Conservation (phyloP, 768 basidiomycete genomes). For the Amanita thiersii region DNA sequence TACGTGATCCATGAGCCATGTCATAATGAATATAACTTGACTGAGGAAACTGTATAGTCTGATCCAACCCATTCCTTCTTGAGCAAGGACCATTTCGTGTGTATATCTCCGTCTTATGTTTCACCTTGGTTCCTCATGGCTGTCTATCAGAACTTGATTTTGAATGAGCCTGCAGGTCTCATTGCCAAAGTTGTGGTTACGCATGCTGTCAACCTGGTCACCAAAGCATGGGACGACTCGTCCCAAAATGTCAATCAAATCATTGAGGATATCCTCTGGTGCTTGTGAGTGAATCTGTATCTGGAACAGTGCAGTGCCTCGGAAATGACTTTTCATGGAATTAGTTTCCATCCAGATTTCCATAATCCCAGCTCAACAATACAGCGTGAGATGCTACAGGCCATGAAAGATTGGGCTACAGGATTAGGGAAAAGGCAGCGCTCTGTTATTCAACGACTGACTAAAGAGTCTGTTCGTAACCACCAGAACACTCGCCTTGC, state of each 20-base stretch:
- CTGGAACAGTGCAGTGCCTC: not conserved
- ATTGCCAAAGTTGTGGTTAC: conserved; percentile 66
- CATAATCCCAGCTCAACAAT: conserved; percentile 53
- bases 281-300: conserved; percentile 45
- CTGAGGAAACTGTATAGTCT: conserved; percentile 41
- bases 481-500: conserved; percentile 62
- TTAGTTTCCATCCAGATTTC: conserved; percentile 82
- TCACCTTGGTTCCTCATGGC: conserved; percentile 12
- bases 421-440: conserved; percentile 38
- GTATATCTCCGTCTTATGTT: conserved; percentile 17
- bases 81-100: conserved; percentile 83
- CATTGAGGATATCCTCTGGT: conserved; percentile 57
- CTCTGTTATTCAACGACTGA: conserved; percentile 46
- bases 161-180: conserved; percentile 79
- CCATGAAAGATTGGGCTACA: conserved; percentile 55
- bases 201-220: conserved; percentile 29
- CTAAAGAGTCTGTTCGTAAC: conserved; percentile 58
- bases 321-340: not conserved
- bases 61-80: conserved; percentile 87
- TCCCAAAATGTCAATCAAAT: conserved; percentile 47
- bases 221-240: conserved; percentile 75
- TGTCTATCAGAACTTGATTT: conserved; percentile 50
- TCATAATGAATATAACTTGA: conserved; percentile 3
- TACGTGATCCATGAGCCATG: conserved; percentile 25
- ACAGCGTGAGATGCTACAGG: conserved; percentile 71